phyloP scores from a whole-genome alignment of 805 yeast species.

The Sugiyamaella boreocaroliniensis region DNA sequence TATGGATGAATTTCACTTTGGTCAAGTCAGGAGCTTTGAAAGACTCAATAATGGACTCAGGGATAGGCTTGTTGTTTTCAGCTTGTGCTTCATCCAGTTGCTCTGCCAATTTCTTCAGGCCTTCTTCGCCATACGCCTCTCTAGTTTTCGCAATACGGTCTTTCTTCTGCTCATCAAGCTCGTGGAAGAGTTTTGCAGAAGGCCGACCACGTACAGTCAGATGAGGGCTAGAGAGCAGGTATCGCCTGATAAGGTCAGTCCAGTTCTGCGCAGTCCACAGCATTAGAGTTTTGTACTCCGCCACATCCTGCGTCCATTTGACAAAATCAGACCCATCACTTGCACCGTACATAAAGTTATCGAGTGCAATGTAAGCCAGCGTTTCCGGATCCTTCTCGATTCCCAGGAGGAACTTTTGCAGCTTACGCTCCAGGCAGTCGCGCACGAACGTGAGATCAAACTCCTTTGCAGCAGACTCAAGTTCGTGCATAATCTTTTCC shows the following conservation, averaged over 20 bases:
- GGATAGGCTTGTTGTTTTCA: constrained; percentile 70
- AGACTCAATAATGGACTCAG: constrained; percentile 51
- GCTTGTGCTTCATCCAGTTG: constrained; percentile 55
- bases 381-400: constrained; percentile 48
- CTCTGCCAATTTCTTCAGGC: constrained; percentile 46
- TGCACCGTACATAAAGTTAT: constrained; percentile 75
- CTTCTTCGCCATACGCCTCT: constrained; percentile 49
- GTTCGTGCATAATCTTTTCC: constrained; percentile 41
- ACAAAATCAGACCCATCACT: constrained; percentile 51
- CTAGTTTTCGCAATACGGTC: constrained; percentile 45
- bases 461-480: constrained; percentile 45
- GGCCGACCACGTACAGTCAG: constrained; percentile 70
- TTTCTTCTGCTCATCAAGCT: constrained; percentile 46
- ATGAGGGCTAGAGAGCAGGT: constrained; percentile 54
- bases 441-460: constrained; percentile 61
- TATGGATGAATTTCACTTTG: constrained; percentile 61
- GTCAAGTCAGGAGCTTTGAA: constrained; percentile 73
- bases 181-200: constrained; percentile 50
- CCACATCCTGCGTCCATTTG: constrained; percentile 47
- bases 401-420: constrained; percentile 41
- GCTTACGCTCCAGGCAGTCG: constrained; percentile 61
- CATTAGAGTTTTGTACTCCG: constrained; percentile 52
- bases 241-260: constrained; percentile 47
- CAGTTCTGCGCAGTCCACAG: constrained; percentile 65
- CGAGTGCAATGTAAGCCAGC: constrained; percentile 60